These are phyloP conservation scores for Leishmania braziliensis DNA, from an alignment of 208 protist species.

Conservation along the genomic window DNA sequence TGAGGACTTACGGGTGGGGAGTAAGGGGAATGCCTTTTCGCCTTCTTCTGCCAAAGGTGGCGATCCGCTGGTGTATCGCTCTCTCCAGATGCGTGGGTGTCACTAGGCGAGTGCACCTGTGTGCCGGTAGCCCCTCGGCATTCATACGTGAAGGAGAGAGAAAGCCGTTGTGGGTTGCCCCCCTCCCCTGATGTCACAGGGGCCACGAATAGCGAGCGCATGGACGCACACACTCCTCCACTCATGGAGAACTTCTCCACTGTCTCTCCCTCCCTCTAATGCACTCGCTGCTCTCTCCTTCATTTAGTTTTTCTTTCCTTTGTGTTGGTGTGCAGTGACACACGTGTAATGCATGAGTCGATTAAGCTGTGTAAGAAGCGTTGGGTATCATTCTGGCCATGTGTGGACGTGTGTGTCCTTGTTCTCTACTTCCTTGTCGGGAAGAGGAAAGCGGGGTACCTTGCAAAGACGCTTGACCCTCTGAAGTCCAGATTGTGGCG, in stretches of 20 bases:
- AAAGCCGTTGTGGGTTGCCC: neutral
- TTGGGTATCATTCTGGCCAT: neutral
- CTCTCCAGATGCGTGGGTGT: neutral
- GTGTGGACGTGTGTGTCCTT: neutral
- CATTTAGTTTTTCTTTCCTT: neutral
- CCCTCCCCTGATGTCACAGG: neutral
- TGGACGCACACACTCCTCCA: neutral
- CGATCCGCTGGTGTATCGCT: neutral
- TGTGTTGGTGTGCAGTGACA: neutral
- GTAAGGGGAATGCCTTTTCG: neutral
- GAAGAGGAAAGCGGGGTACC: neutral
- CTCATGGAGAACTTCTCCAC: neutral
- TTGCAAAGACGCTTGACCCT: neutral
- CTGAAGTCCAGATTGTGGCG: neutral
- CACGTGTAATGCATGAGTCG: neutral
- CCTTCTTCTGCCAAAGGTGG: neutral
- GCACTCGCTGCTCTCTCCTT: neutral
- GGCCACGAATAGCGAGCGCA: neutral
- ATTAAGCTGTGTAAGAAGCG: neutral
- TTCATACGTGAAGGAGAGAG: neutral
- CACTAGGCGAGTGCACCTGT: neutral
- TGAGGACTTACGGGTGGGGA: slow-evolving; percentile 32
- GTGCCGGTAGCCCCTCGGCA: neutral
- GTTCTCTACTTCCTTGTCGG: neutral
- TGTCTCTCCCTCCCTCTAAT: neutral